Evolutionary conservation across 495 filamentous ascomycete genomes (phyloP).

Genomic region (Penicillium pulvis): DNA sequence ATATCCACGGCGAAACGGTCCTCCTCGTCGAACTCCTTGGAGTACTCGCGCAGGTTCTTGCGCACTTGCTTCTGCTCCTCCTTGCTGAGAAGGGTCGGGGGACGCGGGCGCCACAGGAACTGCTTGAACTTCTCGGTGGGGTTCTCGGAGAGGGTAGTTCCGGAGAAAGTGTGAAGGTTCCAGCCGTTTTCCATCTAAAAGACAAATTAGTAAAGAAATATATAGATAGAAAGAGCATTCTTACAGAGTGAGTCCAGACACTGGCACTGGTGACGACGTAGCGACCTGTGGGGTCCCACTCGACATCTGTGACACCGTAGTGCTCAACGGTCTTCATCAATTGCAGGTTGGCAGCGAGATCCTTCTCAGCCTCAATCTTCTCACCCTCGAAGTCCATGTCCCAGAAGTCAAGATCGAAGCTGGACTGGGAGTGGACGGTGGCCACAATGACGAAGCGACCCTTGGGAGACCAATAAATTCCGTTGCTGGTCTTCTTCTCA

Average conservation of each 20-base stretch:
- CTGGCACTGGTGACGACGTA: slow-evolving; percentile 91
- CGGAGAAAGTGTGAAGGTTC: slow-evolving; percentile 95
- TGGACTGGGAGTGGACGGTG: slow-evolving; percentile 87
- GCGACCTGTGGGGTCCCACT: slow-evolving; percentile 95
- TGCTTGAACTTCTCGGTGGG: slow-evolving; percentile 97
- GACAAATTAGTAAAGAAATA: slow-evolving; percentile 34
- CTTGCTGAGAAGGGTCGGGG: slow-evolving; percentile 81
- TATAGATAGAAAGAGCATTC: slow-evolving; percentile 29
- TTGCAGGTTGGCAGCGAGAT: slow-evolving; percentile 90
- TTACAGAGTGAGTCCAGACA: slow-evolving; percentile 92
- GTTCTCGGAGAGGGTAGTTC: slow-evolving; percentile 85
- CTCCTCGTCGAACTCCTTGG: slow-evolving; percentile 90
- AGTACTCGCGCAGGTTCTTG: slow-evolving; percentile 97
- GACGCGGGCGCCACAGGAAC: slow-evolving; percentile 89
- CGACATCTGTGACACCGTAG: slow-evolving; percentile 95
- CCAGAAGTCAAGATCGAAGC: slow-evolving; percentile 95
- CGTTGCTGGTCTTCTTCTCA: slow-evolving; percentile 99
- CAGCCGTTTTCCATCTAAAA: slow-evolving; percentile 96
- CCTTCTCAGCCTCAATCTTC: slow-evolving; percentile 88
- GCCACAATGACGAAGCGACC: slow-evolving; percentile 92
- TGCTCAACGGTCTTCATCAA: slow-evolving; percentile 91
- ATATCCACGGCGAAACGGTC: slow-evolving; percentile 88
- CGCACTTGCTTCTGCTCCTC: slow-evolving; percentile 97
- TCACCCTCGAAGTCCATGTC: slow-evolving; percentile 98
- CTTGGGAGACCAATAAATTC: slow-evolving; percentile 98